phyloP scores from a whole-genome alignment of 1,139 yeast species.

The Nakaseomyces nivariensis region DNA sequence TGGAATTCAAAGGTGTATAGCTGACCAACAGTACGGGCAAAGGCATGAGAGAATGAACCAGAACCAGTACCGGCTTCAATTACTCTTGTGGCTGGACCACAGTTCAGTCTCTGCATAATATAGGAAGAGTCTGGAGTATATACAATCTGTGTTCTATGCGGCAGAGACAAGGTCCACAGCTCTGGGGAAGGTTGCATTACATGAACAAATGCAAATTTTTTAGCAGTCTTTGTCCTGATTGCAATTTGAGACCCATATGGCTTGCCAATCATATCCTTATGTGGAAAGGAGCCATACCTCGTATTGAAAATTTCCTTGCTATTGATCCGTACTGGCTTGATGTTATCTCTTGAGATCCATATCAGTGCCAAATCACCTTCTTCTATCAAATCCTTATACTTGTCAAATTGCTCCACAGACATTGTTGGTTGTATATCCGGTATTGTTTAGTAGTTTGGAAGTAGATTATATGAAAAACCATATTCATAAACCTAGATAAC shows the following conservation, averaged over 20 bases:
- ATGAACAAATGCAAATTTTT: slow-evolving; percentile 69
- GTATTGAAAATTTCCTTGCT: slow-evolving; percentile 62
- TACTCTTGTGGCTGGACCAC: slow-evolving; percentile 65
- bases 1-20: slow-evolving; percentile 88
- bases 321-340: slow-evolving; percentile 62
- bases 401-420: slow-evolving; percentile 11
- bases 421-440: neutral
- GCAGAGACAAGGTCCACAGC: slow-evolving; percentile 86
- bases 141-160: slow-evolving; percentile 96
- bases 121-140: slow-evolving; percentile 93
- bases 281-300: slow-evolving; percentile 81
- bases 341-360: slow-evolving; percentile 69
- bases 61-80: slow-evolving; percentile 98
- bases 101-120: slow-evolving; percentile 69
- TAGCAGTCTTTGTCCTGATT: slow-evolving; percentile 48
- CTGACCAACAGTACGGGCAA: slow-evolving; percentile 74
- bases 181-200: slow-evolving; percentile 89
- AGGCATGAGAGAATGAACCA: slow-evolving; percentile 89
- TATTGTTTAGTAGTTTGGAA: too few species aligned
- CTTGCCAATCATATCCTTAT: slow-evolving; percentile 70
- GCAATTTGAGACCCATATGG: slow-evolving; percentile 81
- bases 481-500: too few species aligned
- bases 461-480: too few species aligned
- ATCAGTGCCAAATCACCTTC: slow-evolving; percentile 83
- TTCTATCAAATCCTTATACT: slow-evolving; percentile 39